Conservation (phyloP, 1,284 basidiomycete species). For the Stereum hirsutum region DNA sequence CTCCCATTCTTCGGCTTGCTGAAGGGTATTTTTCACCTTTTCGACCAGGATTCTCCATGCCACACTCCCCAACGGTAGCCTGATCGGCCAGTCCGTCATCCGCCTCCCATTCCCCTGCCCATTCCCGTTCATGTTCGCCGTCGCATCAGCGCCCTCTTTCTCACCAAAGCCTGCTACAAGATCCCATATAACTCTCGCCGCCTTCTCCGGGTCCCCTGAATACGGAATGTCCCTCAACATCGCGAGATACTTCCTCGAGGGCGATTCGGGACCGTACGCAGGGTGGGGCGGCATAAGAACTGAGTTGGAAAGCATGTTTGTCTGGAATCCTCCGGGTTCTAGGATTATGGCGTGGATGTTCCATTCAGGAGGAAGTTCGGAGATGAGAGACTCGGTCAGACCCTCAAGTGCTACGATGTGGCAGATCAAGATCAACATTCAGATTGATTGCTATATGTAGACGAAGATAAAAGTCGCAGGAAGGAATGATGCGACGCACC, state of each 20-base stretch:
- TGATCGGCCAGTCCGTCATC: conserved; percentile 20
- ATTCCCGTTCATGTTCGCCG: no score
- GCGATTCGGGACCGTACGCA: conserved; percentile 13
- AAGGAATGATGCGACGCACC: conserved; percentile 14
- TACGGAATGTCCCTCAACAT: conserved; percentile 2
- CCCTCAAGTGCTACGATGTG: conserved; percentile 23
- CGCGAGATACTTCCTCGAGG: conserved; percentile 3
- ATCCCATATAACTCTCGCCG: conserved; percentile 13
- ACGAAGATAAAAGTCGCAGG: background rate
- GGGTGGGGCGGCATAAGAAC: conserved; percentile 9
- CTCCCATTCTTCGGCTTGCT: conserved; percentile 19
- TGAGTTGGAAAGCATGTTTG: conserved; percentile 15
- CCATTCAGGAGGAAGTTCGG: conserved; percentile 20
- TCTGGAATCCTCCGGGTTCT: conserved; percentile 26
- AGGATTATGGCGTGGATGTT: conserved; percentile 25
- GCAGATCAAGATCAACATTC: background rate
- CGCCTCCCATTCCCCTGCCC: no score
- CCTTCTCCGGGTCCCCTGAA: conserved; percentile 12
- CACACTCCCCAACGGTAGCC: conserved; percentile 26
- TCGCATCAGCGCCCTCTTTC: no score
- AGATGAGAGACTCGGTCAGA: conserved; percentile 19
- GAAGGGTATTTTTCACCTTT: conserved; percentile 19
- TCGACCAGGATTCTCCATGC: conserved; percentile 17
- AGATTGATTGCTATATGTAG: background rate
- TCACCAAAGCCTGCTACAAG: no score